A percentile compares a stretch with the other conserved stretches of the same genome.
phyloP scores from a whole-genome alignment of 495 filamentous ascomycete genomes.

The Aspergillus homomorphus region DNA sequence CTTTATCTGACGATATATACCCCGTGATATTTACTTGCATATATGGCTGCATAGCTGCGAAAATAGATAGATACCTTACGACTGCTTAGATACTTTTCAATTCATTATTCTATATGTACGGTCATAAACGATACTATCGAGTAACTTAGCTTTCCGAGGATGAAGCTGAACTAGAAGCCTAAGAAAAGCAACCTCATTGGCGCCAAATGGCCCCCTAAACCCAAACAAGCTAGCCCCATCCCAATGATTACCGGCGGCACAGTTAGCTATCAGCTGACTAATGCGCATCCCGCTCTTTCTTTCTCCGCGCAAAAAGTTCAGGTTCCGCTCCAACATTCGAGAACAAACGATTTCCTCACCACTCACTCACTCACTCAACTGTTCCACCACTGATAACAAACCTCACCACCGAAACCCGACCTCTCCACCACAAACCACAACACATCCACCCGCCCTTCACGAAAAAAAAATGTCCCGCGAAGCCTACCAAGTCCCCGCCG shows the following conservation, averaged over 20 bases:
- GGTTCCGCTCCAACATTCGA: conserved; percentile 11
- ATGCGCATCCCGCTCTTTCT: no score
- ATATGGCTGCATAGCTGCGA: neutral
- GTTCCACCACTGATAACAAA: neutral
- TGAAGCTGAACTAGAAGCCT: no score
- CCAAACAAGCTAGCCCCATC: no score
- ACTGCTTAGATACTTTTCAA: neutral
- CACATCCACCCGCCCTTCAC: neutral
- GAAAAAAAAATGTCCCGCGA: conserved; percentile 43
- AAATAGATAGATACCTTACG: conserved; percentile 14
- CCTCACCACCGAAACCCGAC: neutral
- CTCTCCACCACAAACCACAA: neutral
- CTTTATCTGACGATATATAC: conserved; percentile 16
- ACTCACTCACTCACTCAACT: no score
- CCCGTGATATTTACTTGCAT: conserved; percentile 8
- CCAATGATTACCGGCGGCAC: no score
- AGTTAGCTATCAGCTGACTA: no score
- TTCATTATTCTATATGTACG: no score
- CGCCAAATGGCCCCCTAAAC: no score
- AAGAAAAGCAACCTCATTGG: no score
- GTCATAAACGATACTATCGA: no score
- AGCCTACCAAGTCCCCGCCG: conserved; percentile 49
- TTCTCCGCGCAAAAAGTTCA: no score
- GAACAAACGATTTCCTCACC: conserved; percentile 1
- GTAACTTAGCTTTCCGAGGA: no score